Conservation (phyloP, 2,329 filamentous ascomycete genomes). For the Fusarium citri region DNA sequence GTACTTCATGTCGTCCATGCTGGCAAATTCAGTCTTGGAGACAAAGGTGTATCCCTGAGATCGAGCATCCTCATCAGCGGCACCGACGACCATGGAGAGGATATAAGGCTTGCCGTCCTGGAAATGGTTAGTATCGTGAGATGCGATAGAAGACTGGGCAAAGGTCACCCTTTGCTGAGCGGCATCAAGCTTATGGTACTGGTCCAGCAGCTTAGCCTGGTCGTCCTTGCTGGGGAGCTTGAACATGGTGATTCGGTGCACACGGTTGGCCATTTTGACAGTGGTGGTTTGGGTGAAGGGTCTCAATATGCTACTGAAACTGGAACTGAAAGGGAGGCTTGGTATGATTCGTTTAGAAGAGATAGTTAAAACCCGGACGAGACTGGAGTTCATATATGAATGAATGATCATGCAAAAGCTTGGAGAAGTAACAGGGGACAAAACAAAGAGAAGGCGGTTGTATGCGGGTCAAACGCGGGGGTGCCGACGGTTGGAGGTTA, state of each 20-base stretch:
- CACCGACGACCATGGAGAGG: conserved; percentile 64
- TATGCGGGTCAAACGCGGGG: conserved; percentile 32
- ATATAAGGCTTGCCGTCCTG: conserved; percentile 81
- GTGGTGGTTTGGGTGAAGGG: conserved; percentile 8
- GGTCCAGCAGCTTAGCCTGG: conserved; percentile 58
- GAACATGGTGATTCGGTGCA: conserved; percentile 66
- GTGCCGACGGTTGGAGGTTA: conserved; percentile 6
- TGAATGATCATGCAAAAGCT: not conserved
- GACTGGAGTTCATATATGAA: conserved; percentile 34
- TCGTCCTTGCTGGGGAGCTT: conserved; percentile 60
- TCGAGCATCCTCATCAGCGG: conserved; percentile 67
- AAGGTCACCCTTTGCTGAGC: conserved; percentile 56
- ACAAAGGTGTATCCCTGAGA: conserved; percentile 74
- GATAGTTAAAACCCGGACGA: conserved; percentile 11
- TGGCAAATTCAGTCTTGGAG: conserved; percentile 72
- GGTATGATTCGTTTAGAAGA: conserved; percentile 4
- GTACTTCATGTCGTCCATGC: conserved; percentile 74
- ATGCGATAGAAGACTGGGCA: not conserved
- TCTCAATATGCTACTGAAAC: conserved; percentile 5
- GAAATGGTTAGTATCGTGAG: not conserved
- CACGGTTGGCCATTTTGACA: conserved; percentile 55
- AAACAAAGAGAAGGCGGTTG: conserved; percentile 29
- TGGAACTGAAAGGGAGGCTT: not conserved
- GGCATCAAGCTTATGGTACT: conserved; percentile 56
- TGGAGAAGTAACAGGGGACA: conserved; percentile 3